Conservation (phyloP, 352 stramenopile genomes). For the Elongisporangium prolatum region DNA sequence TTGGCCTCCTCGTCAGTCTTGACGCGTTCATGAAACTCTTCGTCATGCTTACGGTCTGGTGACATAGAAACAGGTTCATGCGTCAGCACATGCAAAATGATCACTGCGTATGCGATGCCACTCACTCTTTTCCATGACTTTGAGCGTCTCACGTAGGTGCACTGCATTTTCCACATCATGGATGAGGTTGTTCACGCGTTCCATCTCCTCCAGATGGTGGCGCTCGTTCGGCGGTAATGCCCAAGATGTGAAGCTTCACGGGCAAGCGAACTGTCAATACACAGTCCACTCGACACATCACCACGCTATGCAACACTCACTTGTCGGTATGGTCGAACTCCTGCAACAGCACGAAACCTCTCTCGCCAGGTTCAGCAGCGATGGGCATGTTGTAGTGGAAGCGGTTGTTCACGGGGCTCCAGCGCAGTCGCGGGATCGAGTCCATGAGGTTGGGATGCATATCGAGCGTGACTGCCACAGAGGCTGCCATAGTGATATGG, state of each 20-base stretch:
- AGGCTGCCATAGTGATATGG: conserved; percentile 24
- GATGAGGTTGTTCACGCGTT: conserved; percentile 68
- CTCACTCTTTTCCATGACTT: conserved; percentile 47
- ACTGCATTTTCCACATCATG: conserved; percentile 65
- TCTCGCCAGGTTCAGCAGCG: conserved; percentile 45
- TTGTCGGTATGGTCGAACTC: conserved; percentile 58
- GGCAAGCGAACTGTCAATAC: background rate
- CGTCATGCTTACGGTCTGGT: conserved; percentile 43
- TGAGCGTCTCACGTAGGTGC: conserved; percentile 54
- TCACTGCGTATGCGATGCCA: background rate
- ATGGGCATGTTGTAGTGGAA: conserved; percentile 76
- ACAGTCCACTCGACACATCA: background rate
- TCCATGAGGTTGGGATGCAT: conserved; percentile 33
- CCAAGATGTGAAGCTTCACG: conserved; percentile 17
- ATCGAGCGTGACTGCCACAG: conserved; percentile 39
- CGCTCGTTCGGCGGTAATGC: conserved; percentile 46
- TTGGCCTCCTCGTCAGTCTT: conserved; percentile 52
- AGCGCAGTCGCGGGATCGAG: conserved; percentile 66
- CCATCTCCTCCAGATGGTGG: conserved; percentile 67
- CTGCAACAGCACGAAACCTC: conserved; percentile 69
- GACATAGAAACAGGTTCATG: background rate
- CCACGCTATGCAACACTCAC: too few species aligned
- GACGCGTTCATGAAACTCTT: conserved; percentile 55
- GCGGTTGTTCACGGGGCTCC: conserved; percentile 64
- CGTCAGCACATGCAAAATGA: background rate